Evolutionary conservation across 2,329 filamentous ascomycete species (phyloP).

Genomic region (Capronia coronata): DNA sequence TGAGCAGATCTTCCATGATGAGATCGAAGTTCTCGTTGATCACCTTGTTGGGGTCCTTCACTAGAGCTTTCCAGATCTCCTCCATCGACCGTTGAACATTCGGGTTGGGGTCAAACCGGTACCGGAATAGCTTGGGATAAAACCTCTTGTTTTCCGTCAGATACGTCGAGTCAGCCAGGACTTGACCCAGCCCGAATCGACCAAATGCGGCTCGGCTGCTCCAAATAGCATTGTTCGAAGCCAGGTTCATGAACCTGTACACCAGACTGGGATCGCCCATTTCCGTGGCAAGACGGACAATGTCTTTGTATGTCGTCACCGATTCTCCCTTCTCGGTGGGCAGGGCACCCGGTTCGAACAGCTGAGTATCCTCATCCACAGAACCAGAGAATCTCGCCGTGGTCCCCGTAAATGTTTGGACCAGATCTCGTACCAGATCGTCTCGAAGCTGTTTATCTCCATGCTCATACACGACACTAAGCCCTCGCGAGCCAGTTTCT

Average conservation of each 20-base stretch:
- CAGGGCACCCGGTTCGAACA: conserved; percentile 85
- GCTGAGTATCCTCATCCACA: conserved; percentile 81
- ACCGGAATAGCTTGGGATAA: conserved; percentile 90
- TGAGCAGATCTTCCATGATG: conserved; percentile 81
- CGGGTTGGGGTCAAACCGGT: conserved; percentile 87
- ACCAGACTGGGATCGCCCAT: conserved; percentile 94
- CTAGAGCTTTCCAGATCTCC: conserved; percentile 93
- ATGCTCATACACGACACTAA: conserved; percentile 90
- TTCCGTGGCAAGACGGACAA: conserved; percentile 89
- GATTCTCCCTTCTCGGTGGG: conserved; percentile 85
- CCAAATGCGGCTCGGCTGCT: conserved; percentile 95
- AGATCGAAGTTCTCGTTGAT: conserved; percentile 77
- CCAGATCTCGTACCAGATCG: conserved; percentile 77
- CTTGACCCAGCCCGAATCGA: conserved; percentile 82
- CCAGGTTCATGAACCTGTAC: conserved; percentile 97
- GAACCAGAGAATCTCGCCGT: conserved; percentile 64
- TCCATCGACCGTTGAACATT: conserved; percentile 96
- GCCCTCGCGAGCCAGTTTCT: conserved; percentile 83
- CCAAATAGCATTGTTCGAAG: conserved; percentile 94
- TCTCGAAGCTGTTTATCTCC: conserved; percentile 75
- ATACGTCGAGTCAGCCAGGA: conserved; percentile 76
- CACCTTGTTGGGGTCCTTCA: conserved; percentile 73
- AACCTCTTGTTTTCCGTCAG: conserved; percentile 81
- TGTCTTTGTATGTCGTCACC: conserved; percentile 94
- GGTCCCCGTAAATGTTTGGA: conserved; percentile 78